Evolutionary conservation across 2,329 filamentous ascomycete species (phyloP).

Genomic region (Aurifilum marmelostoma): DNA sequence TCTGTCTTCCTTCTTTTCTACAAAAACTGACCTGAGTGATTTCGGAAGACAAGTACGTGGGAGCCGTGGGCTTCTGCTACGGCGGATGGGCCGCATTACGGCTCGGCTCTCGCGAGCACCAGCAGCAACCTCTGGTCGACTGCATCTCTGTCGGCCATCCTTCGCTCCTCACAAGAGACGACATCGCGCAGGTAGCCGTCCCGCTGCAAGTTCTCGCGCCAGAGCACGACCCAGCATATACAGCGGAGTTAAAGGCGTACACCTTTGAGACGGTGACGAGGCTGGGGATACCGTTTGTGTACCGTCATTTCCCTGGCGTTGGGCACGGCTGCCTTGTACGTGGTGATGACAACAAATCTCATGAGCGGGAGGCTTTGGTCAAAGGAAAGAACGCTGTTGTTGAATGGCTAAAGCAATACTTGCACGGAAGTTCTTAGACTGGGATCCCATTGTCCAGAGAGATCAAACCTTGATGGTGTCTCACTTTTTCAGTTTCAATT

Average conservation of each 20-base stretch:
- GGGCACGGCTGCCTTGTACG: conserved; percentile 50
- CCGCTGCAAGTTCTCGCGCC: neutral
- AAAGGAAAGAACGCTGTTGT: conserved; percentile 53
- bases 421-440: neutral
- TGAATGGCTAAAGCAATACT: conserved; percentile 43
- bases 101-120: neutral
- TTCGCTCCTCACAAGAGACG: neutral
- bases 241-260: conserved; percentile 50
- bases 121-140: neutral
- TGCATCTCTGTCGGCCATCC: neutral
- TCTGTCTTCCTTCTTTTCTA: too few species aligned
- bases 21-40: neutral
- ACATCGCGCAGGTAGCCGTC: neutral
- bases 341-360: conserved; percentile 43
- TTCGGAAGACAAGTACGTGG: neutral
- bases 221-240: conserved; percentile 47
- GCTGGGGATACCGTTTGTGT: conserved; percentile 49
- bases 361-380: conserved; percentile 49
- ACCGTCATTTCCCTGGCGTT: conserved; percentile 54
- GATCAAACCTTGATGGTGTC: neutral
- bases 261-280: conserved; percentile 44
- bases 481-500: too few species aligned
- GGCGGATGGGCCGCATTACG: neutral
- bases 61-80: neutral
- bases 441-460: neutral